These are phyloP conservation scores for Globisporangium cederbergense DNA, from an alignment of 352 stramenopile genomes.

Conservation along the genomic window DNA sequence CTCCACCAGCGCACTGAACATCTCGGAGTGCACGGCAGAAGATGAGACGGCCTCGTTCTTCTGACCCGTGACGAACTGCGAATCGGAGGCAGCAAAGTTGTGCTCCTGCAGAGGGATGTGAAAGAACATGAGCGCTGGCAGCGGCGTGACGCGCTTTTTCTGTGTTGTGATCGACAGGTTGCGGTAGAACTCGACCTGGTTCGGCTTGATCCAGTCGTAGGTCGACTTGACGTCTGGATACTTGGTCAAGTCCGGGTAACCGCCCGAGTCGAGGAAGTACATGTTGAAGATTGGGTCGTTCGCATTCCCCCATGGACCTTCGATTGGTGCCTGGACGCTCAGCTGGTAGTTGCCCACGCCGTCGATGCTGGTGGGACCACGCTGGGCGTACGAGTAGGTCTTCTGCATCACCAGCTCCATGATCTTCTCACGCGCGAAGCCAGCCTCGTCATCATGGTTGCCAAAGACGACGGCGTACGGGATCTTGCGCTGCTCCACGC, in stretches of 20 bases:
- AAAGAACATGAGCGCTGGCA: conserved; percentile 58
- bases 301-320: conserved; percentile 33
- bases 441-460: conserved; percentile 61
- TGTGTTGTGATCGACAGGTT: conserved; percentile 23
- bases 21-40: conserved; percentile 26
- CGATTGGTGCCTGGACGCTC: conserved; percentile 35
- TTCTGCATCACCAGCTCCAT: conserved; percentile 31
- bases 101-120: conserved; percentile 61
- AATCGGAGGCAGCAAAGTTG: conserved; percentile 20
- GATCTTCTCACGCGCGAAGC: conserved; percentile 40
- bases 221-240: conserved; percentile 26
- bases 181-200: conserved; percentile 43
- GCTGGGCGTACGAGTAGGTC: conserved; percentile 43
- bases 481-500: conserved; percentile 39
- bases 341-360: conserved; percentile 72
- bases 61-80: conserved; percentile 15
- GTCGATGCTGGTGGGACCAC: conserved; percentile 38
- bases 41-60: conserved; percentile 29
- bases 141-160: not conserved
- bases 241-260: conserved; percentile 25
- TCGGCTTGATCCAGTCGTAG: conserved; percentile 53
- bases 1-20: conserved; percentile 44
- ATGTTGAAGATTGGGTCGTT: conserved; percentile 46
- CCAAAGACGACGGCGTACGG: conserved; percentile 59
- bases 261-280: conserved; percentile 69